Evolutionary conservation across 2,329 filamentous ascomycete genomes (phyloP).

Genomic region (Penicillium sp.): DNA sequence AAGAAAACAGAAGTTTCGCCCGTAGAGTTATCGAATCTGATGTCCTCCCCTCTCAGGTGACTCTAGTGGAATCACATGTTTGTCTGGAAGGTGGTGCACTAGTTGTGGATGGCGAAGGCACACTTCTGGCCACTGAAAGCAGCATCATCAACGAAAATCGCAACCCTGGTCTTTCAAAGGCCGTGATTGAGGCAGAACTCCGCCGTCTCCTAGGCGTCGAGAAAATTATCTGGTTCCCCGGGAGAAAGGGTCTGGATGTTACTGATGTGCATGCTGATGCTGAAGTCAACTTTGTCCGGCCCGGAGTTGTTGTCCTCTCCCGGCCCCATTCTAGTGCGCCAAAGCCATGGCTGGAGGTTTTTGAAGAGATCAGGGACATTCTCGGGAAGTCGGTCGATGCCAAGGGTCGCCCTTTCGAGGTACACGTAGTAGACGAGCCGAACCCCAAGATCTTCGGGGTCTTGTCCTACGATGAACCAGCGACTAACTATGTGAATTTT

Average conservation of each 20-base stretch:
- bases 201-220: slow-evolving; percentile 18
- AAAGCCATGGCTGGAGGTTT: slow-evolving; percentile 12
- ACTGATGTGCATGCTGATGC: slow-evolving; percentile 25
- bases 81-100: slow-evolving; percentile 23
- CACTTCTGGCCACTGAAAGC: slow-evolving; percentile 24
- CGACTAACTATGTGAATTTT: slow-evolving; percentile 25
- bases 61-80: slow-evolving; percentile 13
- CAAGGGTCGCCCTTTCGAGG: slow-evolving; percentile 17
- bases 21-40: slow-evolving; percentile 9
- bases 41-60: slow-evolving; percentile 6
- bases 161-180: slow-evolving; percentile 17
- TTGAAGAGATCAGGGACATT: slow-evolving; percentile 16
- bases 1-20: slow-evolving; percentile 15
- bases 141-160: slow-evolving; percentile 25
- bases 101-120: slow-evolving; percentile 26
- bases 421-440: slow-evolving; percentile 22
- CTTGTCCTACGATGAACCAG: slow-evolving; percentile 13
- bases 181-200: slow-evolving; percentile 19
- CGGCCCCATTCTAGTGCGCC: slow-evolving; percentile 15
- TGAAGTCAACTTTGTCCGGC: slow-evolving; percentile 14
- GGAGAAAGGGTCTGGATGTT: slow-evolving; percentile 19
- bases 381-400: slow-evolving; percentile 15
- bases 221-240: slow-evolving; percentile 26
- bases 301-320: slow-evolving; percentile 21
- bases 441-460: slow-evolving; percentile 6